A percentile compares a stretch with the other conserved stretches of the same genome.
Evolutionary conservation across 805 yeast species (phyloP).

Genomic region (Ogataea naganishii): DNA sequence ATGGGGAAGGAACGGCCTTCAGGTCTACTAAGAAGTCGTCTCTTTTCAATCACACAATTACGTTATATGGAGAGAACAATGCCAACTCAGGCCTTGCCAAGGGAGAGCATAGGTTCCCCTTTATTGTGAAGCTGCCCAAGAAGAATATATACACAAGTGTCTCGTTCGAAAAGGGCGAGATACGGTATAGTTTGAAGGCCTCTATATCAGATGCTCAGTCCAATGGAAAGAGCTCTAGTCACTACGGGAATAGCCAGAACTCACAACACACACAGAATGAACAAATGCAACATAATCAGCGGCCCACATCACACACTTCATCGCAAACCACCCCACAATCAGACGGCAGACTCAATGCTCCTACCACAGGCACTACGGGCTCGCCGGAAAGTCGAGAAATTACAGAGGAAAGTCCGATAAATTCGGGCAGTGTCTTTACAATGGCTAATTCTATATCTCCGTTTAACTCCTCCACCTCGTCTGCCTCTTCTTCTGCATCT

Average conservation of each 20-base stretch:
- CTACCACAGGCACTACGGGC: too few relatives aligned
- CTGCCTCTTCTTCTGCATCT: slow-evolving; percentile 1
- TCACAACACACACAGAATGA: too few relatives aligned
- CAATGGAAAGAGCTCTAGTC: neutral
- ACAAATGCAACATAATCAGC: too few relatives aligned
- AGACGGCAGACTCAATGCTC: too few relatives aligned
- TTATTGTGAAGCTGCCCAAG: slow-evolving; percentile 71
- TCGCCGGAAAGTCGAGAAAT: too few relatives aligned
- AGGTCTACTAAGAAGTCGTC: slow-evolving; percentile 39
- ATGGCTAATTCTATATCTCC: too few relatives aligned
- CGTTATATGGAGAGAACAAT: slow-evolving; percentile 41
- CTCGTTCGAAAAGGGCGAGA: slow-evolving; percentile 81
- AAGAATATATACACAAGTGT: slow-evolving; percentile 66
- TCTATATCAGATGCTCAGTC: slow-evolving; percentile 17
- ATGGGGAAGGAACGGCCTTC: slow-evolving; percentile 42
- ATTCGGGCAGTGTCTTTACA: too few relatives aligned
- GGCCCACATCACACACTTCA: too few relatives aligned
- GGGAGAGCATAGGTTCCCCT: slow-evolving; percentile 87
- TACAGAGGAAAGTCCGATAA: too few relatives aligned
- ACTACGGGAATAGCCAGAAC: too few relatives aligned
- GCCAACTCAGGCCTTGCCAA: slow-evolving; percentile 45
- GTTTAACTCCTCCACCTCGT: slow-evolving; percentile 1
- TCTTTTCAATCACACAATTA: slow-evolving; percentile 51
- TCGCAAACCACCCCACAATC: too few relatives aligned
- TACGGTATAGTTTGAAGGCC: slow-evolving; percentile 54